Percentiles rank a stretch among this genome's conserved stretches.
These are phyloP conservation scores for Cylindrotheca closterium DNA, from an alignment of 108 stramenopile genomes.

Conservation along the genomic window DNA sequence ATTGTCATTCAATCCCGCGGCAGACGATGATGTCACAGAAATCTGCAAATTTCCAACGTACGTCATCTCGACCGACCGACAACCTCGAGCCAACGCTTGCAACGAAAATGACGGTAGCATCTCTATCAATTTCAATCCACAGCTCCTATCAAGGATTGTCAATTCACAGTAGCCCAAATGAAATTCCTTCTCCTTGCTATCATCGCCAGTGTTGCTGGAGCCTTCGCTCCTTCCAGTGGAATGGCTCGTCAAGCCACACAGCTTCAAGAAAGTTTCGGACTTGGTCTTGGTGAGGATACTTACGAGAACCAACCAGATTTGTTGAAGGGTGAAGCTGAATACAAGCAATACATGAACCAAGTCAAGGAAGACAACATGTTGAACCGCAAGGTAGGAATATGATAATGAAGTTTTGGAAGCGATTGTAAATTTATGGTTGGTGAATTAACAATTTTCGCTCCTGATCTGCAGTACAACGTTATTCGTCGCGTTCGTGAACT, in stretches of 20 bases:
- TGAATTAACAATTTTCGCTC: not conserved
- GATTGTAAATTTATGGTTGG: not conserved
- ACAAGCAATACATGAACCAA: constrained; percentile 82
- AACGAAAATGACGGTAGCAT: too few species aligned
- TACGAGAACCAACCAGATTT: constrained; percentile 72
- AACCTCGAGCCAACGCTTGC: too few species aligned
- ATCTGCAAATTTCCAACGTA: too few species aligned
- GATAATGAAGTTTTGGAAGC: constrained; percentile 5
- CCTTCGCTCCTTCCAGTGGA: constrained; percentile 19
- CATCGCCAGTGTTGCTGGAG: constrained; percentile 24
- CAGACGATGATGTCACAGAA: too few species aligned
- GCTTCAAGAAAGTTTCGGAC: constrained; percentile 71
- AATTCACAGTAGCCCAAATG: constrained; percentile 30
- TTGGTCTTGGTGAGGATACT: constrained; percentile 80
- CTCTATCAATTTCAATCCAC: too few species aligned
- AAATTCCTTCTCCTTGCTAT: constrained; percentile 32
- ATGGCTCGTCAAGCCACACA: constrained; percentile 18
- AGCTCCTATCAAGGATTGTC: too few species aligned
- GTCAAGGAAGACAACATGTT: constrained; percentile 71
- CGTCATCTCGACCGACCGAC: too few species aligned
- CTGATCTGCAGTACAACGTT: constrained; percentile 64
- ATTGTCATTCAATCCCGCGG: too few species aligned
- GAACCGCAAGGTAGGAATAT: constrained; percentile 75
- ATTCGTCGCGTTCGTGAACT: constrained; percentile 82
- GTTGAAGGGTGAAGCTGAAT: constrained; percentile 81